Percentiles rank a stretch among this genome's conserved stretches.
phyloP scores from a whole-genome alignment of 352 stramenopile species.

The Phytophthora quininea region DNA sequence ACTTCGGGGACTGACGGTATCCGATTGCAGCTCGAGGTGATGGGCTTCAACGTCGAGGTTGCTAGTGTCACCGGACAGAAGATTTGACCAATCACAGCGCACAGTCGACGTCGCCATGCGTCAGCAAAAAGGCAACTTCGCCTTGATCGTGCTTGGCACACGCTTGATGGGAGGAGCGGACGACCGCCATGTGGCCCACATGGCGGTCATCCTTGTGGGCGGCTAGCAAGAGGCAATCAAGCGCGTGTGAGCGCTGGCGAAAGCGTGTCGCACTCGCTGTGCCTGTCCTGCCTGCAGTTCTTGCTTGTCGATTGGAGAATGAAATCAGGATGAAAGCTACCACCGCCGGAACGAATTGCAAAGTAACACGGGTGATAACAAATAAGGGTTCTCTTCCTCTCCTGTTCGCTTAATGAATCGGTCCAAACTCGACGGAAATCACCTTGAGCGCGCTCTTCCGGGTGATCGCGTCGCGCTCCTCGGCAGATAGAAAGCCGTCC shows the following conservation, averaged over 20 bases:
- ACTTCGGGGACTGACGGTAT: neutral
- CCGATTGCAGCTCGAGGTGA: neutral
- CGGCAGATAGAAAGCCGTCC: slow-evolving; percentile 36
- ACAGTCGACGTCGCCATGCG: neutral
- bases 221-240: neutral
- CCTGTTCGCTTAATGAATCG: slow-evolving; percentile 1
- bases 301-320: too few relatives aligned
- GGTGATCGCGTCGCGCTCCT: slow-evolving; percentile 52
- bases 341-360: neutral
- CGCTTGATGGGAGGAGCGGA: neutral
- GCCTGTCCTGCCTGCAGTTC: neutral
- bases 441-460: slow-evolving; percentile 53
- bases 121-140: neutral
- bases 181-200: neutral
- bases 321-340: neutral
- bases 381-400: neutral
- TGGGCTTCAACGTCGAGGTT: neutral
- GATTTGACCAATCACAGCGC: neutral
- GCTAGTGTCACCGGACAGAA: neutral
- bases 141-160: too few relatives aligned
- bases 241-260: neutral
- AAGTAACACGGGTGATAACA: neutral
- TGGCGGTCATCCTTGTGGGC: too few relatives aligned
- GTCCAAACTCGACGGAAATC: slow-evolving; percentile 40
- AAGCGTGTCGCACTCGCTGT: neutral